Conservation (phyloP, 148 eudicot genomes). For the Fagopyrum tataricum region DNA sequence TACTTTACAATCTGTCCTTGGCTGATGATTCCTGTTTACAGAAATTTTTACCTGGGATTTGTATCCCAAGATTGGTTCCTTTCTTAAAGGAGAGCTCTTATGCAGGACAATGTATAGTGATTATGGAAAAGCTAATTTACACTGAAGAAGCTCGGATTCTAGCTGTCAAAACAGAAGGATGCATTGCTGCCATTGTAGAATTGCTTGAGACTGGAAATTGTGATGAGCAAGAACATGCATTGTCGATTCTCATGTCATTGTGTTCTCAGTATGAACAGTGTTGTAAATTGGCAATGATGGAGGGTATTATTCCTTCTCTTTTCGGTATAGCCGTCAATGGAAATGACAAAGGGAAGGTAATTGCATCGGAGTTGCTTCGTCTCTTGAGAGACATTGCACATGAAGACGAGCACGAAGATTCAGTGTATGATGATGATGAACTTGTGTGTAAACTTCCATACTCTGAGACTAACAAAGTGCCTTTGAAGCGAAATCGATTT, state of each 20-base stretch:
- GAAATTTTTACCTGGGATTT: slow-evolving; percentile 12
- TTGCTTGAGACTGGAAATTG: slow-evolving; percentile 42
- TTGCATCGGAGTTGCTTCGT: slow-evolving; percentile 54
- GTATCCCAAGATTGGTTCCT: slow-evolving; percentile 54
- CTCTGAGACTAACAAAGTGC: not conserved
- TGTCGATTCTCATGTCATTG: slow-evolving; percentile 45
- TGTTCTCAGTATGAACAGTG: slow-evolving; percentile 46
- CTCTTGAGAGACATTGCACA: slow-evolving; percentile 29
- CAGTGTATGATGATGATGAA: not conserved
- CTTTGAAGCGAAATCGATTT: slow-evolving; percentile 1
- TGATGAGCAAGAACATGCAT: slow-evolving; percentile 61
- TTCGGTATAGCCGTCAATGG: slow-evolving; percentile 39
- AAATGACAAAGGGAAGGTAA: slow-evolving; percentile 46
- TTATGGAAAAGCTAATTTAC: slow-evolving; percentile 46
- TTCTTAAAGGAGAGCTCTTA: slow-evolving; percentile 34
- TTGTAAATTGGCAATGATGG: slow-evolving; percentile 56
- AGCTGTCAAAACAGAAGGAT: slow-evolving; percentile 57
- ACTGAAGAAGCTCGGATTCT: slow-evolving; percentile 30
- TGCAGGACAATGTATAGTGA: slow-evolving; percentile 42
- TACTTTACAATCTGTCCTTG: slow-evolving; percentile 48
- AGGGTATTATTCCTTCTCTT: slow-evolving; percentile 58
- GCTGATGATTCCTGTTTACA: slow-evolving; percentile 18
- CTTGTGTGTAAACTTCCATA: not conserved
- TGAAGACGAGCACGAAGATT: slow-evolving; percentile 3
- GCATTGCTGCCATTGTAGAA: slow-evolving; percentile 50